These are phyloP conservation scores for Macrolepiota fuliginosa DNA, from an alignment of 768 basidiomycete genomes.

Conservation along the genomic window DNA sequence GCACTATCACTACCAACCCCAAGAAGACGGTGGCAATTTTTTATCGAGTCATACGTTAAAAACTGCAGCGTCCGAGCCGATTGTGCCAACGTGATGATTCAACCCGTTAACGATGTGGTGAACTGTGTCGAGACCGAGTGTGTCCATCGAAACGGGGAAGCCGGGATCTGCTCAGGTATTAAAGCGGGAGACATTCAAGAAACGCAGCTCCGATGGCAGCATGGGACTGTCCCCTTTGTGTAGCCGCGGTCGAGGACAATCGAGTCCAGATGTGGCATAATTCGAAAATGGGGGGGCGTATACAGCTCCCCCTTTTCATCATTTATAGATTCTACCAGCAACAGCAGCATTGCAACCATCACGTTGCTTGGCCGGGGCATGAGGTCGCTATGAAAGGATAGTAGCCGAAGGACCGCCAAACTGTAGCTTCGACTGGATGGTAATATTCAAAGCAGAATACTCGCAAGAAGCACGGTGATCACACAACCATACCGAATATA, in stretches of 20 bases:
- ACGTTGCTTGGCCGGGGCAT: background rate
- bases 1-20: background rate
- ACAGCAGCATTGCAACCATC: background rate
- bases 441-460: background rate
- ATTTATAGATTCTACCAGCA: background rate
- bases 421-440: background rate
- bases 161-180: background rate
- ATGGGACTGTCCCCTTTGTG: background rate
- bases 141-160: background rate
- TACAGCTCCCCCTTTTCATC: background rate
- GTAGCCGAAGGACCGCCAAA: background rate
- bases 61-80: background rate
- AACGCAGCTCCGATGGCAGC: background rate
- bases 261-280: background rate
- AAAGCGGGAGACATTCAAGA: background rate
- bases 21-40: background rate
- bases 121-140: background rate
- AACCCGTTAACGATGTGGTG: background rate
- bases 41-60: background rate
- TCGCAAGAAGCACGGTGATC: background rate
- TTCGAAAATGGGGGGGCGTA: background rate
- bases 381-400: background rate
- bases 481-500: background rate
- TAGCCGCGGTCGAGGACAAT: background rate
- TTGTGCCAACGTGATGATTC: background rate